Base-by-base conservation (phyloP, 2,329 filamentous ascomycete genomes). In the Penicillium sp. region DNA sequence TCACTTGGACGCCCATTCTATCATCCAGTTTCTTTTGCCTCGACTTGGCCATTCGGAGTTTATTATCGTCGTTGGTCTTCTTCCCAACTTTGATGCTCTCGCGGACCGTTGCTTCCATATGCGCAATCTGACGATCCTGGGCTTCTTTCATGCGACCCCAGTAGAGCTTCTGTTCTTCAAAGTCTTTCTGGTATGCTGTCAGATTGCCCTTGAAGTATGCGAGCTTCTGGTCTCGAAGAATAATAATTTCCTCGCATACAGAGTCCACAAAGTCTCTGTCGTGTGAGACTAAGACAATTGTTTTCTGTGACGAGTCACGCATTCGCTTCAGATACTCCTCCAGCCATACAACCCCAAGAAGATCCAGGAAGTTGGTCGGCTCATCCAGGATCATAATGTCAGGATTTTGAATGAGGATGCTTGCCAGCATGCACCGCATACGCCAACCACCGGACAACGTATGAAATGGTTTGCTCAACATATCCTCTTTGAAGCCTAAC, bases 21-120 rank as follows among this genome's bases (percentile, higher is more conserved):
- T 95, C 89, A 60, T 96, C 91, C 1, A 96, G 83, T 73, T 92
- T 93, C 81, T 93, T 94, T 78, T 93, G 91, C 0, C 91, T 84
- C 5, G 89, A 91, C 65, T 93, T 93, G 4, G 91, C 92, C 79
- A 93, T 91, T n/a, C 91, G 88, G 3, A 96, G 82, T 73, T 93
- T 93, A 73, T 94, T 94, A 68, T 93, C 90, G 70, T 96, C 92
- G 31, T 92, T 91, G 29, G 89, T 90, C 52, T 88, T 88, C 73
- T 89, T 91, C 7, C 91, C 92, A 21, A 89, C 86, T 66, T 89
- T 90, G 70, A 92, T 85, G 67, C 91, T 94, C 62, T 89, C 86
- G 21, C 85, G 83, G 55, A 96, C 92, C 0, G 88, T 91, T 68
- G 91, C 86, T 76, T 94, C 89, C 64, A 96, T 91, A 70, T 95